Percentiles rank a stretch among this genome's conserved stretches.
Evolutionary conservation across 164 flowering plant species (phyloP).

Genomic region (Tetrastigma voinierianum): DNA sequence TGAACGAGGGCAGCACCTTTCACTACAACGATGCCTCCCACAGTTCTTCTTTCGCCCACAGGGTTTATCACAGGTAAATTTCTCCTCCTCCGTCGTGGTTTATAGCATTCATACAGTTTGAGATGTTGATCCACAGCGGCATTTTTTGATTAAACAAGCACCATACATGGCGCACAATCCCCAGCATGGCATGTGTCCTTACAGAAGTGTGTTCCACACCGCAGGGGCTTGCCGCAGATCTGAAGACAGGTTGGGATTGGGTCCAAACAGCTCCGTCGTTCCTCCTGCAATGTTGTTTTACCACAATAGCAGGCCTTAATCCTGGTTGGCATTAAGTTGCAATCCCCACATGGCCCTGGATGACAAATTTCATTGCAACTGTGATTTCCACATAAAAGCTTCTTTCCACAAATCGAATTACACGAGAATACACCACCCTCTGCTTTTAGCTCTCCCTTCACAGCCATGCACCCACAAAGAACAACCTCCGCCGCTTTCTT

Average conservation of each 20-base stretch:
- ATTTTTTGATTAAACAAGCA: conserved; percentile 64
- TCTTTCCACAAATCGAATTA: conserved; percentile 58
- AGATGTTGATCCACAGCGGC: conserved; percentile 83
- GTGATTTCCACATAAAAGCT: conserved; percentile 79
- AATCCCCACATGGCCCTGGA: conserved; percentile 89
- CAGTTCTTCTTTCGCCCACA: conserved; percentile 93
- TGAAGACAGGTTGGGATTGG: conserved; percentile 76
- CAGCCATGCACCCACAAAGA: conserved; percentile 73
- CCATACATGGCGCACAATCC: conserved; percentile 65
- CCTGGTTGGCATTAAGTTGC: conserved; percentile 63
- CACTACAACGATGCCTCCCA: conserved; percentile 96
- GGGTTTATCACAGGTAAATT: conserved; percentile 67
- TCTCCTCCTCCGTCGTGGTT: conserved; percentile 43
- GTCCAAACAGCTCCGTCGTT: conserved; percentile 74
- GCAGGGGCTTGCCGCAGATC: conserved; percentile 62
- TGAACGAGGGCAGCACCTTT: conserved; percentile 84
- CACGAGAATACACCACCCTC: conserved; percentile 81
- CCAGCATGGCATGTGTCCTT: conserved; percentile 73
- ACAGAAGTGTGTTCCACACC: conserved; percentile 71
- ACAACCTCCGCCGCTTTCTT: conserved; percentile 61
- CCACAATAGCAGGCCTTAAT: conserved; percentile 82
- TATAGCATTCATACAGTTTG: conserved; percentile 69
- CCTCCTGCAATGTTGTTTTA: conserved; percentile 53
- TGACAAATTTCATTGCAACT: conserved; percentile 66
- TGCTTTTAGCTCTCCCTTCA: conserved; percentile 67